phyloP scores from a whole-genome alignment of 2,329 filamentous ascomycete species.

The Ophiocordyceps camponoti-floridani region DNA sequence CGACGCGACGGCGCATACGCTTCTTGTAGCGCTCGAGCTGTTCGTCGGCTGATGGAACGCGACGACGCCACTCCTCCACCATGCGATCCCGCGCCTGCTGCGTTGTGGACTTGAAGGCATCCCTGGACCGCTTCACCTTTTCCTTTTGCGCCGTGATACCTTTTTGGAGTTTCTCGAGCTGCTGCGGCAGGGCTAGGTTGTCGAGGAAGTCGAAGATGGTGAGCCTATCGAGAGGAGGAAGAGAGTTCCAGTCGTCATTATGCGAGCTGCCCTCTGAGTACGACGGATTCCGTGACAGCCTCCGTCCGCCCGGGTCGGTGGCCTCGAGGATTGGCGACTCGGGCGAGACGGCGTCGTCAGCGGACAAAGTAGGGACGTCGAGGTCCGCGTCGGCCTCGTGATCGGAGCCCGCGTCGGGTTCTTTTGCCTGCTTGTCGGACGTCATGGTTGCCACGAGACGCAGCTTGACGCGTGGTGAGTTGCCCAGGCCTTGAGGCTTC shows the following conservation, averaged over 20 bases:
- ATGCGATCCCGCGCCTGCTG: constrained; percentile 72
- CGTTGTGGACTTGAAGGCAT: constrained; percentile 60
- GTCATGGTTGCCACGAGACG: neutral
- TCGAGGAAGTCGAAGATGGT: constrained; percentile 88
- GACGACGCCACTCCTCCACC: constrained; percentile 79
- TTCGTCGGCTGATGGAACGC: constrained; percentile 75
- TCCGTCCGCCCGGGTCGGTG: constrained; percentile 27
- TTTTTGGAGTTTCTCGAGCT: constrained; percentile 78
- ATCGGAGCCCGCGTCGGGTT: neutral
- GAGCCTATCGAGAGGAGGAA: constrained; percentile 76
- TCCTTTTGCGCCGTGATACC: constrained; percentile 69
- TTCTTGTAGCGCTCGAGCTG: constrained; percentile 80
- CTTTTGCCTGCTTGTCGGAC: neutral
- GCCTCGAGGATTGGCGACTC: constrained; percentile 26
- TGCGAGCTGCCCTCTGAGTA: constrained; percentile 76
- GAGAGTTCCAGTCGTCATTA: constrained; percentile 73
- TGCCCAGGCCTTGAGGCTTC: neutral
- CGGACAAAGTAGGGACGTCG: constrained; percentile 16
- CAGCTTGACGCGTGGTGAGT: neutral
- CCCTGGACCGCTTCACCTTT: constrained; percentile 66
- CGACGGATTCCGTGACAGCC: constrained; percentile 58
- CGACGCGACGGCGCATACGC: constrained; percentile 77
- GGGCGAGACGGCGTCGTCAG: constrained; percentile 22
- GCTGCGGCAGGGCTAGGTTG: constrained; percentile 78
- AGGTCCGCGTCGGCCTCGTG: constrained; percentile 21